phyloP scores from a whole-genome alignment of 1,284 basidiomycete species.

The Cryptococcus depauperatus region DNA sequence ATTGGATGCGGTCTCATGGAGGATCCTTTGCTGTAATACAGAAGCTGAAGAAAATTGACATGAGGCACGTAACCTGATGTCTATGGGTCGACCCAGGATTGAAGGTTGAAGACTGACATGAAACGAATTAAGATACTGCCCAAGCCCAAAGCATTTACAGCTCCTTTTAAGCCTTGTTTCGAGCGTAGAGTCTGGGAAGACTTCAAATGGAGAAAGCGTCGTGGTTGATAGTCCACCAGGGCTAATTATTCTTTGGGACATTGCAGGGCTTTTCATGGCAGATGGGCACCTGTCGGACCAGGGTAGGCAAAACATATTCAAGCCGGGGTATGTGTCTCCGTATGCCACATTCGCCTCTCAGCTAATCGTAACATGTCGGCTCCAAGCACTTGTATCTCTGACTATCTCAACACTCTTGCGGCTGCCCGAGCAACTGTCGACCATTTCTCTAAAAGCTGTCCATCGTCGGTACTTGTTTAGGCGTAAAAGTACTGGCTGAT shows the following conservation, averaged over 20 bases:
- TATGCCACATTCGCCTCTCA: neutral
- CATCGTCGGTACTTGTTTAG: conserved; percentile 16
- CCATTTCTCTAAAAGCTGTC: conserved; percentile 17
- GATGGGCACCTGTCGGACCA: conserved; percentile 22
- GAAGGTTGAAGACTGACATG: too few relatives aligned
- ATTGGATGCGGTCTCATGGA: conserved; percentile 21
- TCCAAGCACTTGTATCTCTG: conserved; percentile 21
- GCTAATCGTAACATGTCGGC: neutral
- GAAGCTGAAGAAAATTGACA: conserved; percentile 24
- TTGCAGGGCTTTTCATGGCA: conserved; percentile 22
- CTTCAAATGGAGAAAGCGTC: neutral
- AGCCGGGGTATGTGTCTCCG: conserved; percentile 10
- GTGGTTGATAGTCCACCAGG: conserved; percentile 9
- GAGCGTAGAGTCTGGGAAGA: neutral
- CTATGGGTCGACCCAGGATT: neutral
- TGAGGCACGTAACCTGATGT: conserved; percentile 15
- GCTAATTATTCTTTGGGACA: conserved; percentile 31
- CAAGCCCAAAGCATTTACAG: conserved; percentile 21
- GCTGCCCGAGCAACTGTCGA: conserved; percentile 18
- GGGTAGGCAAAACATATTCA: conserved; percentile 8
- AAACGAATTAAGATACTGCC: conserved; percentile 26
- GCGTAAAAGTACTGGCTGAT: too few relatives aligned
- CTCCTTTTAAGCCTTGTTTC: conserved; percentile 27
- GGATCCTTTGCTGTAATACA: conserved; percentile 12
- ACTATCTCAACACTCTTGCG: conserved; percentile 30